Conservation (phyloP, 176 grass and related monocot genomes). For the Bromus sterilis region DNA sequence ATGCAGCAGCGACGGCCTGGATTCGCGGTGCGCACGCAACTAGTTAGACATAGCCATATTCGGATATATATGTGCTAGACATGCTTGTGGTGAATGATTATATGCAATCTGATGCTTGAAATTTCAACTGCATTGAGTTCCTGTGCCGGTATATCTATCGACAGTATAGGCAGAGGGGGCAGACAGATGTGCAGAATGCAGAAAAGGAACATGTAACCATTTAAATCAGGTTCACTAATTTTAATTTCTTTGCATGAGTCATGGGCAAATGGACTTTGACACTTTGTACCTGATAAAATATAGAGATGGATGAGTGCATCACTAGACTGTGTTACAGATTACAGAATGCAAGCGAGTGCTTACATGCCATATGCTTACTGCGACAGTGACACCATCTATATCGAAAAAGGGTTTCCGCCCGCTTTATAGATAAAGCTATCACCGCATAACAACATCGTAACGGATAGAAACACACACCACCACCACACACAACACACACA, state of each 20-base stretch:
- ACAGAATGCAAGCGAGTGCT: conserved; percentile 73
- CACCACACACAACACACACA: too few relatives aligned
- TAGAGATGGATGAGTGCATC: neutral
- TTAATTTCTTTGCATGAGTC: neutral
- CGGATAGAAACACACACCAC: too few relatives aligned
- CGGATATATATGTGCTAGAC: neutral
- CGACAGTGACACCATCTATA: conserved; percentile 70
- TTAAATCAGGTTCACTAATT: neutral
- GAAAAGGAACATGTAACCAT: conserved; percentile 57
- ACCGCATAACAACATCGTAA: too few relatives aligned
- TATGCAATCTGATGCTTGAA: conserved; percentile 6
- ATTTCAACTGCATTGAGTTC: neutral
- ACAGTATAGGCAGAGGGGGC: conserved; percentile 91
- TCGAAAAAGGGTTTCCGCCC: too few relatives aligned
- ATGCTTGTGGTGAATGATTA: neutral
- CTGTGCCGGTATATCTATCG: conserved; percentile 12
- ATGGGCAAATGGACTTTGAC: neutral
- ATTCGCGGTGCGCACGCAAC: too few relatives aligned
- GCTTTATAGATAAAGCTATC: too few relatives aligned
- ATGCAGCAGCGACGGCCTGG: too few relatives aligned
- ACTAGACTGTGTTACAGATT: conserved; percentile 40
- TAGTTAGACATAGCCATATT: too few relatives aligned
- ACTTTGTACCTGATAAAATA: neutral
- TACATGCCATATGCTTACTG: conserved; percentile 90
- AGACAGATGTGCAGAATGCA: conserved; percentile 55